phyloP scores from a whole-genome alignment of 1,139 yeast species.

The Lodderomyces elongisporus region DNA sequence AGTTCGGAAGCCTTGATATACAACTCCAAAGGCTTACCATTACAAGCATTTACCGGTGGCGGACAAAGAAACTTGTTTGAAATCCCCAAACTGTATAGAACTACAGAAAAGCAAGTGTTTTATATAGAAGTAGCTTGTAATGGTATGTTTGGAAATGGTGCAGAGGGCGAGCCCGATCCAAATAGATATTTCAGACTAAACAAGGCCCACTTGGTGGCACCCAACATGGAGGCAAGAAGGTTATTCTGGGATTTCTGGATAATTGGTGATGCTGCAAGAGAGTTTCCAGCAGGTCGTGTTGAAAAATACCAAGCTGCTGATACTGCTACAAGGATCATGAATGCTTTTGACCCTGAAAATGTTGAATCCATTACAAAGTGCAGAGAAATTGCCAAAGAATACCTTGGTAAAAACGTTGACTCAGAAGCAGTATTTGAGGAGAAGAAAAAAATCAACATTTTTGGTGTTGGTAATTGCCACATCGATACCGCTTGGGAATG shows the following conservation, averaged over 20 bases:
- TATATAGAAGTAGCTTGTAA: conserved; percentile 90
- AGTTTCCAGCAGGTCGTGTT: conserved; percentile 67
- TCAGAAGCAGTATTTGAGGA: conserved; percentile 54
- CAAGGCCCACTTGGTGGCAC: conserved; percentile 74
- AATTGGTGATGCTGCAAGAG: conserved; percentile 86
- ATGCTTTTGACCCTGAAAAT: conserved; percentile 63
- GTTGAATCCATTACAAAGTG: conserved; percentile 49
- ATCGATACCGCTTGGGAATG: conserved; percentile 98
- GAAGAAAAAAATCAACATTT: conserved; percentile 46
- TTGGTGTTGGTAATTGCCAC: conserved; percentile 90
- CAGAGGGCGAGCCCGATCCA: conserved; percentile 54
- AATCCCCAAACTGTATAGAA: conserved; percentile 53
- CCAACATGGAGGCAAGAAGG: conserved; percentile 75
- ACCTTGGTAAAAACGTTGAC: conserved; percentile 62
- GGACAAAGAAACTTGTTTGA: conserved; percentile 75
- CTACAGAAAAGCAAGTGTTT: conserved; percentile 40
- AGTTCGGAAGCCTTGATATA: conserved; percentile 82
- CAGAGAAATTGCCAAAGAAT: conserved; percentile 59
- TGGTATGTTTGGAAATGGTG: conserved; percentile 88
- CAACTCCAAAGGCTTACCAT: conserved; percentile 58
- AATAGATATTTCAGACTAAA: conserved; percentile 65
- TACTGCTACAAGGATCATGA: conserved; percentile 74
- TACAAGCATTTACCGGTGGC: conserved; percentile 85
- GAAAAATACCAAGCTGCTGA: conserved; percentile 82
- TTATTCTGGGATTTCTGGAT: conserved; percentile 81